These are phyloP conservation scores for Pseudoturritis turrita DNA, from an alignment of 345 rosid genomes.

Conservation along the genomic window DNA sequence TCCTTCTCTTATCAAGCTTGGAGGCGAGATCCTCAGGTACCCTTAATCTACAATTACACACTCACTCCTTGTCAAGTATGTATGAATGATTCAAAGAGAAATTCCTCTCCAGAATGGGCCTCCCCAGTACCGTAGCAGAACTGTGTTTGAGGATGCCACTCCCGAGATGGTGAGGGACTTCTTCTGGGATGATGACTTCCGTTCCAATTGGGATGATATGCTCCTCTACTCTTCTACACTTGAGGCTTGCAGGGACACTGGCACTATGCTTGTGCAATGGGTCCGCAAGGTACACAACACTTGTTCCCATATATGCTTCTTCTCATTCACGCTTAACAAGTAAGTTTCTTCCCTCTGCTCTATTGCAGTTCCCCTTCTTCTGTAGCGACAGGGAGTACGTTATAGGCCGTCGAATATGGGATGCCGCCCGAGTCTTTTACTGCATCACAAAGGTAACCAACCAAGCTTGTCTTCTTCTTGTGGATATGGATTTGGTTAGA, in stretches of 20 bases:
- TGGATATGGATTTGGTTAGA: not conserved
- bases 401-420: constrained; percentile 97
- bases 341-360: not conserved
- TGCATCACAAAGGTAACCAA: constrained; percentile 88
- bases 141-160: constrained; percentile 80
- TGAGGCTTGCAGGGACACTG: constrained; percentile 68
- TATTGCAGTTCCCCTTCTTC: constrained; percentile 91
- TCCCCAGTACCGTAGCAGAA: constrained; percentile 83
- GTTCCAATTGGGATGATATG: constrained; percentile 90
- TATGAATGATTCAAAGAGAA: not conserved
- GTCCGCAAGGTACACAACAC: constrained; percentile 63
- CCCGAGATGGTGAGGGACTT: constrained; percentile 91
- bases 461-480: too few species aligned
- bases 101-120: constrained; percentile 54
- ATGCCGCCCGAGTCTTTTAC: constrained; percentile 66
- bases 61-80: not conserved
- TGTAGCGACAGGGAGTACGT: constrained; percentile 94
- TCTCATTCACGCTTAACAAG: not conserved
- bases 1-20: constrained; percentile 83
- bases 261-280: constrained; percentile 87
- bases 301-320: not conserved
- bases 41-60: not conserved
- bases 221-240: constrained; percentile 51
- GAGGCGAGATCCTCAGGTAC: constrained; percentile 87
- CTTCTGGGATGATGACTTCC: constrained; percentile 95